Evolutionary conservation across 257 asterid genomes (phyloP).

Genomic region (Sherardia arvensis): DNA sequence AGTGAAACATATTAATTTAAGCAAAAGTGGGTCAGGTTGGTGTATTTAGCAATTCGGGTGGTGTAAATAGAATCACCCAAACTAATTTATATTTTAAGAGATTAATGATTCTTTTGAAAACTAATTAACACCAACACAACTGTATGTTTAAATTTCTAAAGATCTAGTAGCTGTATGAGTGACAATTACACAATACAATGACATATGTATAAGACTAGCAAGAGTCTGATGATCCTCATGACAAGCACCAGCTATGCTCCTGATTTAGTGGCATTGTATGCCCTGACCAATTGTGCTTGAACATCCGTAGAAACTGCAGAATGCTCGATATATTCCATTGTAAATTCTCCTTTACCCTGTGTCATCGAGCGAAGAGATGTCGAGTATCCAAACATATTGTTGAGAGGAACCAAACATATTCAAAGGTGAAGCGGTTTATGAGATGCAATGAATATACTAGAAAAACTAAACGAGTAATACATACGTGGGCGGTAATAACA

Average conservation of each 20-base stretch:
- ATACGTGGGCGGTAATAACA: constrained; percentile 71
- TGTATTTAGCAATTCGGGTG: too few species aligned
- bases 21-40: too few species aligned
- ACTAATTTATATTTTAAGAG: too few species aligned
- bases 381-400: constrained; percentile 96
- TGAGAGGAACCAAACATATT: constrained; percentile 65
- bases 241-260: constrained; percentile 26
- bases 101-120: too few species aligned
- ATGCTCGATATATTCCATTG: constrained; percentile 91
- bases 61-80: too few species aligned
- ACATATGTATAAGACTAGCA: too few species aligned
- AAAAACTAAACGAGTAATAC: constrained; percentile 11
- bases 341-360: constrained; percentile 98
- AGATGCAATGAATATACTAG: too few species aligned
- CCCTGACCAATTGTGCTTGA: constrained; percentile 69
- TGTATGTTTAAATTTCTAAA: too few species aligned
- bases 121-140: too few species aligned
- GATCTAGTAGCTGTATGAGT: too few species aligned
- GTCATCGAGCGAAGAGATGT: constrained; percentile 98
- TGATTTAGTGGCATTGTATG: constrained; percentile 49
- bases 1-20: too few species aligned
- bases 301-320: constrained; percentile 73
- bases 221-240: background rate
- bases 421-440: background rate
- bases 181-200: too few species aligned